Conservation (phyloP, 2,329 filamentous ascomycete species). For the Fusarium sp. region DNA sequence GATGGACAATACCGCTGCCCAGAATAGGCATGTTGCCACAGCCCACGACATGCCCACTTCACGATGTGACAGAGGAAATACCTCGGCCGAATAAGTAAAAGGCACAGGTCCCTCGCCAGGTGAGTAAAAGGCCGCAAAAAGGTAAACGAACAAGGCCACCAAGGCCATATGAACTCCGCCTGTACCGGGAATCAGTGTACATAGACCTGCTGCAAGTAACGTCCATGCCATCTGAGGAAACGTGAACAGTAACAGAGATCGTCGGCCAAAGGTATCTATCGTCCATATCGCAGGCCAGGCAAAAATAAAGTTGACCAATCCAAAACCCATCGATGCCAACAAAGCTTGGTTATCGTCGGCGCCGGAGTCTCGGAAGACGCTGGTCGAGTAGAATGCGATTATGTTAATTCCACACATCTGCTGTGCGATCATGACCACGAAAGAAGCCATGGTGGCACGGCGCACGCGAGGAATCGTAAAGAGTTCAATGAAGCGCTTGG, state of each 20-base stretch:
- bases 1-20: conserved; percentile 71
- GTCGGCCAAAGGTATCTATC: conserved; percentile 69
- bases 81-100: conserved; percentile 76
- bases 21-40: conserved; percentile 74
- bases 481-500: conserved; percentile 72
- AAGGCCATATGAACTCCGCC: conserved; percentile 56
- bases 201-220: conserved; percentile 59
- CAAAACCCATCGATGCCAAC: conserved; percentile 70
- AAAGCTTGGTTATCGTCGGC: conserved; percentile 67
- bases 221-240: conserved; percentile 60
- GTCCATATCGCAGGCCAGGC: conserved; percentile 70
- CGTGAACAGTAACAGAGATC: conserved; percentile 61
- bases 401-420: conserved; percentile 80
- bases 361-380: conserved; percentile 70
- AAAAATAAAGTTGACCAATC: conserved; percentile 69
- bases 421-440: conserved; percentile 83
- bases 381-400: conserved; percentile 80
- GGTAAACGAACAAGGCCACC: conserved; percentile 68
- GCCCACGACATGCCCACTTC: conserved; percentile 79
- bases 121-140: conserved; percentile 66
- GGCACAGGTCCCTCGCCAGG: conserved; percentile 74
- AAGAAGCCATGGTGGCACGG: conserved; percentile 80
- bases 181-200: conserved; percentile 62
- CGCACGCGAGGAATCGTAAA: conserved; percentile 78
- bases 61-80: conserved; percentile 77